A percentile compares a stretch with the other conserved stretches of the same genome.
These are phyloP conservation scores for Chytridium lagenaria DNA, from an alignment of 371 early-diverging fungal species.

Conservation along the genomic window DNA sequence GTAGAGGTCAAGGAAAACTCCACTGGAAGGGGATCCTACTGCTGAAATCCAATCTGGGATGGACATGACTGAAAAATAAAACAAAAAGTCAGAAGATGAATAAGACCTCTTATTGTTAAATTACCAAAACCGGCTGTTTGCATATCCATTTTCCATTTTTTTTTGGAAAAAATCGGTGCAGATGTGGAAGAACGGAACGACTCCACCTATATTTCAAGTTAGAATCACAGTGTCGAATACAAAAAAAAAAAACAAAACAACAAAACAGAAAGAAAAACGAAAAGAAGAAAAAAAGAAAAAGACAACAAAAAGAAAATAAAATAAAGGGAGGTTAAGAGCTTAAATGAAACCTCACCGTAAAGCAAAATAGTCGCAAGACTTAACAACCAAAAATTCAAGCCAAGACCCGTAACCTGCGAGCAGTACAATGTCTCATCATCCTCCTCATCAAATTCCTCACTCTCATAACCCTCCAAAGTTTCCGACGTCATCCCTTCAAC, in stretches of 20 bases:
- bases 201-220: neutral
- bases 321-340: no score
- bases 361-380: slow-evolving; percentile 42
- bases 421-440: slow-evolving; percentile 50
- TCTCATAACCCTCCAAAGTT: slow-evolving; percentile 29
- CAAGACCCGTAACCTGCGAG: slow-evolving; percentile 38
- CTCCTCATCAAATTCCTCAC: no score
- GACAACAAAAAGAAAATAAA: no score
- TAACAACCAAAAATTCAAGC: slow-evolving; percentile 49
- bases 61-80: slow-evolving; percentile 51
- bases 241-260: no score
- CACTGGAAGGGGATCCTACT: slow-evolving; percentile 61
- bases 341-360: slow-evolving; percentile 53
- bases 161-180: slow-evolving; percentile 59
- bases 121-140: slow-evolving; percentile 60
- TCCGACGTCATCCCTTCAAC: neutral
- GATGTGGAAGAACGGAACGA: slow-evolving; percentile 53
- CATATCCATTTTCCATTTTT: slow-evolving; percentile 58
- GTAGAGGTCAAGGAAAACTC: slow-evolving; percentile 59
- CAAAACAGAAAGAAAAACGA: no score
- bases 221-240: neutral
- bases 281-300: no score
- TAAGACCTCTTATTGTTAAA: neutral
- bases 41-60: slow-evolving; percentile 67
- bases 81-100: neutral